Evolutionary conservation across 768 basidiomycete genomes (phyloP), one percentile per base, ranked within the genome.

Genomic region (Kwoniella europaea): DNA sequence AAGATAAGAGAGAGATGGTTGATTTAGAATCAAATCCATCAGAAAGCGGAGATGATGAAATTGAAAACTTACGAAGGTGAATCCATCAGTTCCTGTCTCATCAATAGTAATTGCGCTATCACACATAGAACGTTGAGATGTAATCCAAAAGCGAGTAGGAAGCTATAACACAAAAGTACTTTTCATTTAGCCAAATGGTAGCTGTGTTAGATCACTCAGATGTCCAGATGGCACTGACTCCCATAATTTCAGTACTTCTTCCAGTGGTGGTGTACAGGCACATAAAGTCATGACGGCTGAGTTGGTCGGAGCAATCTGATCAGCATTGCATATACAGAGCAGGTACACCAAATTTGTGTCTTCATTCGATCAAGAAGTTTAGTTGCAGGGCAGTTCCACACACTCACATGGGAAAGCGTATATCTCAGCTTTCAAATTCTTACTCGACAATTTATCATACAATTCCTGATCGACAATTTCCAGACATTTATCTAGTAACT

Each of bases 81-180:
- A 61, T 85, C 86, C 90, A 99, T 93, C 58, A 99, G 88, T 57
- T 94, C 92, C 56, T 92, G 91, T 69, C 94, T 87, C 84, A 98
- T 96, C 12, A 96, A 88, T 3, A 95, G 82, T 4, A 99, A 85
- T 78, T 98, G 97, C 7, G 97, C 96, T 71, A 98, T 98, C 3
- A 98, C 94, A 79, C 95, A 98, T 16, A 99, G 86, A 12, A 99
- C 91, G 78, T 99, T 99, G 20, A 99, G 87, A 79, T 98, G 97
- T 24, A 95, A 92, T 15, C 97, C 97, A 79, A 95, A 98, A 3
- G 96, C 93, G 29, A 99, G 87, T 10, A 99, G 87, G 81, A 98
- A 99, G 83, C 82, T 82, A 52, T 7, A 35, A 7, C 5, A 6
- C 35, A 6, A 35, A 35, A 6, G 7, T 4, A 6, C 4, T 35